Conservation (phyloP, 2,329 filamentous ascomycete genomes). For the Coniochaeta sp. region DNA sequence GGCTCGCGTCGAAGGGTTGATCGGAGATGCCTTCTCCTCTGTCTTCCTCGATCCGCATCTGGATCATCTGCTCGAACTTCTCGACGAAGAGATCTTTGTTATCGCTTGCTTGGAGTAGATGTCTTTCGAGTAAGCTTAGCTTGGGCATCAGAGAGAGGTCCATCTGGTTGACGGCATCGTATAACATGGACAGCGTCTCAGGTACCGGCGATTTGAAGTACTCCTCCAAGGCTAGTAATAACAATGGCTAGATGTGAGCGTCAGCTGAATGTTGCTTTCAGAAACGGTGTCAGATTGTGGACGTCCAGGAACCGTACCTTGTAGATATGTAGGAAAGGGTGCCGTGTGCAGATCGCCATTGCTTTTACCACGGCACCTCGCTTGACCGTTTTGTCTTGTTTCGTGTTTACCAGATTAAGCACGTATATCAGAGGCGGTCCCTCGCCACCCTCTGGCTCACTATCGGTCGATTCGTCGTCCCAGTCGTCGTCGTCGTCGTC, state of each 20-base stretch:
- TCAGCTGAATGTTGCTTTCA: not conserved
- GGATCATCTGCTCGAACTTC: conserved; percentile 93
- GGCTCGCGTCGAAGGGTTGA: conserved; percentile 36
- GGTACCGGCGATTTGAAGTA: conserved; percentile 90
- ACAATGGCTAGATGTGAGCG: conserved; percentile 56
- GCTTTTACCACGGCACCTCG: conserved; percentile 93
- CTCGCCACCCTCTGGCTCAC: conserved; percentile 63
- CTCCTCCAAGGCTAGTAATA: conserved; percentile 86
- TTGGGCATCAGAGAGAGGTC: conserved; percentile 89
- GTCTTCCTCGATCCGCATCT: conserved; percentile 68
- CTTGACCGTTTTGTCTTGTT: conserved; percentile 88
- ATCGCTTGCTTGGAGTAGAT: conserved; percentile 82
- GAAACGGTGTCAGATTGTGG: not conserved
- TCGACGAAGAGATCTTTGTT: conserved; percentile 96
- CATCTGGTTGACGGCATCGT: conserved; percentile 92
- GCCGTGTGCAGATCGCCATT: conserved; percentile 97
- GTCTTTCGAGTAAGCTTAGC: conserved; percentile 73
- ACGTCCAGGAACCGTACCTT: conserved; percentile 36
- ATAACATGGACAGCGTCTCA: conserved; percentile 81
- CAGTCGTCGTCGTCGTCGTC: conserved; percentile 37
- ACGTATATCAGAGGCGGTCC: conserved; percentile 94
- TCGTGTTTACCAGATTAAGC: conserved; percentile 94
- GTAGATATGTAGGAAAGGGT: conserved; percentile 97
- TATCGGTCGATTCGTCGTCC: conserved; percentile 46
- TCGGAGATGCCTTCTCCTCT: conserved; percentile 33